Base-by-base conservation (phyloP, 768 basidiomycete species). In the Leccinum subgranulosum region DNA sequence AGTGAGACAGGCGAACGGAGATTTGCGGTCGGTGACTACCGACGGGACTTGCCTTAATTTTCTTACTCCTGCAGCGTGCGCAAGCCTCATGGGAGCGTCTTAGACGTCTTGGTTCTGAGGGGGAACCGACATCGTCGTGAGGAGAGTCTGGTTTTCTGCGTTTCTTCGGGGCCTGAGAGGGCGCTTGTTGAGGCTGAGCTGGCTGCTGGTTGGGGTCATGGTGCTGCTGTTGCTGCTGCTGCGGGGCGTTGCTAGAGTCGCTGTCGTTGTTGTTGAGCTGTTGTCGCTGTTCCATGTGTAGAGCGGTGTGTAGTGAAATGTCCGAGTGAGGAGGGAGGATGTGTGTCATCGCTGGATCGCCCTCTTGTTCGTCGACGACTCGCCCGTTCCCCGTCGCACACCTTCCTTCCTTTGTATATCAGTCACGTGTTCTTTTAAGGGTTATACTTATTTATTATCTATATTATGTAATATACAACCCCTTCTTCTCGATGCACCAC, bases 11-110 rank as follows among this genome's bases (percentile, higher is more conserved):
- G 76, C 74, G 71, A 73, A 73, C 75, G 85, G 87, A 86, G 83
- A 87, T 82, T 88, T 89, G 87, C 88, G 87, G 86, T 84, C 87
- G 88, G 86, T 81, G 75, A 75, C 74, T 75, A 76, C 77, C 79
- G 79, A 79, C 84, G 85, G 84, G 77, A 75, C 80, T 72, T 72
- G 85, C 89, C 90, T 94, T 94, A 77, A 94, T 94, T 88, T 94
- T 94, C 85, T 94, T 93, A 79, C 86, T 88, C 83, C 92, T 89
- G 81, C 92, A 94, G 73, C 92, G 83, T 62, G 92, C 87, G 79
- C 92, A 94, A 61, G 92, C 91, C 76, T 94, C 92, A 76, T 94
- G 92, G 67, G 91, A 92, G 69, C 92, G 85, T 66, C 92, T 80
- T 67, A 94, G 81, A 55, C 91, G 83, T 67, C 92, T 82, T 46